These are phyloP conservation scores for Oropetium thomaeum DNA, from an alignment of 176 grass and related monocot species.

Conservation along the genomic window DNA sequence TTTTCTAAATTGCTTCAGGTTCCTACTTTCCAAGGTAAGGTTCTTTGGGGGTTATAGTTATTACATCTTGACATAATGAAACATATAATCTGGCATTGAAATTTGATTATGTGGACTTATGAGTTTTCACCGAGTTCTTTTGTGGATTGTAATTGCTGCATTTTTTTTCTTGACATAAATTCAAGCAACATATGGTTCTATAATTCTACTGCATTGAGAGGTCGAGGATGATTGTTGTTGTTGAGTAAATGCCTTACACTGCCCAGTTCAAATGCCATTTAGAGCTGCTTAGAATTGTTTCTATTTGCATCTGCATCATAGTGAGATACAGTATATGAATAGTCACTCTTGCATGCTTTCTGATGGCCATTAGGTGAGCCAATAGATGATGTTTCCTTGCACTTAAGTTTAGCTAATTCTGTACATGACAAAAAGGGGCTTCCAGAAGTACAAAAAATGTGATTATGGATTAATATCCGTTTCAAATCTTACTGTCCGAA, in stretches of 20 bases:
- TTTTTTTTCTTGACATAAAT: neutral
- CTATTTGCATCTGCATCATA: neutral
- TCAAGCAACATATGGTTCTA: neutral
- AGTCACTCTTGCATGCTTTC: neutral
- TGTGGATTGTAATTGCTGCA: neutral
- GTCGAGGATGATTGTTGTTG: neutral
- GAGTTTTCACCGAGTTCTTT: neutral
- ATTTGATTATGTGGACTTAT: neutral
- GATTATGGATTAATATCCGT: slow-evolving; percentile 6
- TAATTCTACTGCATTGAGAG: neutral
- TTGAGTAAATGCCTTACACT: neutral
- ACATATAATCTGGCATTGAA: slow-evolving; percentile 8
- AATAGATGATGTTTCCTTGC: neutral
- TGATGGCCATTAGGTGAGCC: neutral
- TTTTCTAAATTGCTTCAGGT: slow-evolving; percentile 92
- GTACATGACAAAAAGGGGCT: slow-evolving; percentile 4
- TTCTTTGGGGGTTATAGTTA: slow-evolving; percentile 9
- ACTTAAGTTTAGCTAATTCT: slow-evolving; percentile 18
- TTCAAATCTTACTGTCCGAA: neutral
- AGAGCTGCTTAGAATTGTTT: slow-evolving; percentile 20
- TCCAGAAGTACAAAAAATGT: neutral
- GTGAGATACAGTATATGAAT: neutral
- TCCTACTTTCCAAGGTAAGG: slow-evolving; percentile 89
- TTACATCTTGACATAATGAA: neutral
- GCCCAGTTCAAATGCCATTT: slow-evolving; percentile 7